Conservation (phyloP, 2,329 filamentous ascomycete species). For the Fusarium longipes region DNA sequence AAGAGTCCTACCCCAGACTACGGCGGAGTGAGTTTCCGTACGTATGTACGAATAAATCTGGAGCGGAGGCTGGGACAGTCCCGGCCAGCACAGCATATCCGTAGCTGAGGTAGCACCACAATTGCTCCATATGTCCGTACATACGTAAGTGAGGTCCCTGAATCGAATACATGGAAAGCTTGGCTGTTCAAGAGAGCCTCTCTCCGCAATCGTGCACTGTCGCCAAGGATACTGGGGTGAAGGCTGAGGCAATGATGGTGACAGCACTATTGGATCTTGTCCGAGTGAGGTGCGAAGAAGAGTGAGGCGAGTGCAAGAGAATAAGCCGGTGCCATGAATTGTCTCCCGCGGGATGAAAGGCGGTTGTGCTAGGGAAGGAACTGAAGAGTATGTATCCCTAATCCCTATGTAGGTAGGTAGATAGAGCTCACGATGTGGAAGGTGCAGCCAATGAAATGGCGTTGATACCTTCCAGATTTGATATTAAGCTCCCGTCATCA, state of each 20-base stretch:
- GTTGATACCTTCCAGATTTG: conserved; percentile 26
- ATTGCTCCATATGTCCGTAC: conserved; percentile 8
- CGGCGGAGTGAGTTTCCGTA: conserved; percentile 15
- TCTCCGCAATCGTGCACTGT: conserved; percentile 37
- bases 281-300: conserved; percentile 1
- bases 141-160: conserved; percentile 2
- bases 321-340: not conserved
- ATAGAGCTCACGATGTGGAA: conserved; percentile 3
- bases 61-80: conserved; percentile 19
- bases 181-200: conserved; percentile 8
- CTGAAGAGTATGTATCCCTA: not conserved
- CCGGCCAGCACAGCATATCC: conserved; percentile 3
- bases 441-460: conserved; percentile 20
- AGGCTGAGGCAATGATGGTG: conserved; percentile 15
- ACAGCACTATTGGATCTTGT: conserved; percentile 4
- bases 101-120: conserved; percentile 6
- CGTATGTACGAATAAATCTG: conserved; percentile 15
- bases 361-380: conserved; percentile 13
- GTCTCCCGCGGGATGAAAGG: not conserved
- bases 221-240: conserved; percentile 31
- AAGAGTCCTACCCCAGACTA: conserved; percentile 36
- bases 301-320: conserved; percentile 13
- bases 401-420: too few relatives aligned
- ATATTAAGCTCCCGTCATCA: conserved; percentile 33
- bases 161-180: conserved; percentile 11